These are phyloP conservation scores for Cutaneotrichosporon mucoides DNA, from an alignment of 1,284 basidiomycete genomes.

Conservation along the genomic window DNA sequence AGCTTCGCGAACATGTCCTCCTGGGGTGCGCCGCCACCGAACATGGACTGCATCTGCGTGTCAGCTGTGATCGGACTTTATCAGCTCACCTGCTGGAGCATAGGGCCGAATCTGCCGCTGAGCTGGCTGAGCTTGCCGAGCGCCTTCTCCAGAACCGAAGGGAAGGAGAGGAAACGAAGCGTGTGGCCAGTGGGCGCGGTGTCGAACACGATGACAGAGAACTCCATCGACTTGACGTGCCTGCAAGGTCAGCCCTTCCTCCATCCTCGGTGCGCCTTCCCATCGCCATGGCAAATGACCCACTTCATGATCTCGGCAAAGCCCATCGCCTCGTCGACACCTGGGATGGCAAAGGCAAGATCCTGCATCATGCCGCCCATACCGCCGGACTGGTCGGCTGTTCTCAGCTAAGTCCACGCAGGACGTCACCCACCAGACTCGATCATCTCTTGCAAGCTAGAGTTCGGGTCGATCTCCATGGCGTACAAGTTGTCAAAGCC, in stretches of 20 bases:
- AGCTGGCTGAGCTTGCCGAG: constrained; percentile 89
- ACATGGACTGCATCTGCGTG: constrained; percentile 84
- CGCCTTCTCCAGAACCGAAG: constrained; percentile 94
- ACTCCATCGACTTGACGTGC: constrained; percentile 99
- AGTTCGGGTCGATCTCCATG: constrained; percentile 99
- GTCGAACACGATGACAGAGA: constrained; percentile 98
- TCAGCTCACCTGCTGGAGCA: constrained; percentile 76
- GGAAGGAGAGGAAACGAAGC: constrained; percentile 96
- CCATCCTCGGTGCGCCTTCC: too few relatives aligned
- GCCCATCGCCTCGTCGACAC: constrained; percentile 99
- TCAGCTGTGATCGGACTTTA: background rate
- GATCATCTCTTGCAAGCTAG: constrained; percentile 97
- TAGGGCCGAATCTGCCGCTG: constrained; percentile 89
- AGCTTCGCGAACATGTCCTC: constrained; percentile 99
- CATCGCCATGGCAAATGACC: constrained; percentile 48
- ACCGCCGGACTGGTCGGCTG: constrained; percentile 78
- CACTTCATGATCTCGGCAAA: constrained; percentile 99
- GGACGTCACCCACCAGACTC: constrained; percentile 71
- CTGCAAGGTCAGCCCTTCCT: background rate
- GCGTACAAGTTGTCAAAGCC: constrained; percentile 95
- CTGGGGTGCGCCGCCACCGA: constrained; percentile 69
- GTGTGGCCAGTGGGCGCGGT: constrained; percentile 99
- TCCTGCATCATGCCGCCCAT: constrained; percentile 99
- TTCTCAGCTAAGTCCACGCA: background rate
- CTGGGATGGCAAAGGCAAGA: constrained; percentile 96